Percentiles rank a stretch among this genome's conserved stretches.
Evolutionary conservation across 306 rosid species (phyloP).

Genomic region (Purshia tridentata): DNA sequence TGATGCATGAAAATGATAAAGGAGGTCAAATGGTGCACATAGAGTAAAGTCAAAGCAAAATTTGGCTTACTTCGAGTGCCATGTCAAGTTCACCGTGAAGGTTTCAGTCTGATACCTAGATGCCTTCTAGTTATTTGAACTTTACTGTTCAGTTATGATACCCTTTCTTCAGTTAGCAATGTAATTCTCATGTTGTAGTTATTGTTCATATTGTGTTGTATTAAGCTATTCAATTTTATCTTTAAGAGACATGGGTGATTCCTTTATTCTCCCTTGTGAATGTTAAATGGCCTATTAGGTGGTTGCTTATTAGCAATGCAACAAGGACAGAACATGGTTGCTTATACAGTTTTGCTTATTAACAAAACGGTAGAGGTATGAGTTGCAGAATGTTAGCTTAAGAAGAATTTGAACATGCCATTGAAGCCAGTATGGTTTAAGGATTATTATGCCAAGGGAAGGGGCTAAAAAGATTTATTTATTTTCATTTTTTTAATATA

Average conservation of each 20-base stretch:
- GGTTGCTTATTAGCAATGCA: background rate
- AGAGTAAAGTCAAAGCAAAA: background rate
- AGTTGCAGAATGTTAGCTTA: background rate
- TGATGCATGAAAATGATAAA: background rate
- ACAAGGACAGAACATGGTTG: slow-evolving; percentile 3
- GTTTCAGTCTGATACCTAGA: background rate
- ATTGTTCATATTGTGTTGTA: background rate
- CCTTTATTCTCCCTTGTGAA: background rate
- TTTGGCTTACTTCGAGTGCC: slow-evolving; percentile 2
- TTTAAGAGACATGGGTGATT: background rate
- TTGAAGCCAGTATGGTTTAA: background rate
- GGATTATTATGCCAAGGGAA: background rate
- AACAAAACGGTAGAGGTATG: too few species aligned
- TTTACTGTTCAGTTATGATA: background rate
- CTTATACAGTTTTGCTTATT: too few species aligned
- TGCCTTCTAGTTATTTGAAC: background rate
- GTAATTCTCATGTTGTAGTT: background rate
- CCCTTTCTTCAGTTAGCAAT: background rate
- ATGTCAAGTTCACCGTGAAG: background rate
- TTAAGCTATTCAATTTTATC: background rate
- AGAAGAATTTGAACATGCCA: background rate
- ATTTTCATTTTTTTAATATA: background rate
- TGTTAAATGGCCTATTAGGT: background rate
- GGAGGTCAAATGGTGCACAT: background rate
- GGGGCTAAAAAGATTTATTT: background rate